These are phyloP conservation scores for Sicyos edulis DNA, from an alignment of 306 rosid genomes.

Conservation along the genomic window DNA sequence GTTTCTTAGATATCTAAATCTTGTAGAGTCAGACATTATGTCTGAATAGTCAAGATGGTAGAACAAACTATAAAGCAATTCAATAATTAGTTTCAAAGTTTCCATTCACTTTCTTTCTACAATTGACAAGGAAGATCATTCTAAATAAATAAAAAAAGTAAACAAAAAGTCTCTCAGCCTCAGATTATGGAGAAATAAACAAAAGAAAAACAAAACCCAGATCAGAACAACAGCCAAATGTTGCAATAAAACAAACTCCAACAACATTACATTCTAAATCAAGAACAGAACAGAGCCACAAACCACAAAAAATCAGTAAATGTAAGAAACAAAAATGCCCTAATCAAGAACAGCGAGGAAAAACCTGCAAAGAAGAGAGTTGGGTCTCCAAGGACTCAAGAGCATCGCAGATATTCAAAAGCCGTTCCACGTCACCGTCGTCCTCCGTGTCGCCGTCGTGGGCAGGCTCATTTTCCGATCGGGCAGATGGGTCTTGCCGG, in stretches of 20 bases:
- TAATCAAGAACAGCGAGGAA: neutral
- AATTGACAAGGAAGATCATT: neutral
- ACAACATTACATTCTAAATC: too few relatives aligned
- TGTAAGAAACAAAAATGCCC: neutral
- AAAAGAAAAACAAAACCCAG: neutral
- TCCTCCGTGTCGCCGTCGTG: slow-evolving; percentile 32
- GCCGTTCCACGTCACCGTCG: slow-evolving; percentile 45
- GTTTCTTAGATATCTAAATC: too few relatives aligned
- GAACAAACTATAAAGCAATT: neutral
- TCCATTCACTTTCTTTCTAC: neutral
- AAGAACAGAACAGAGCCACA: neutral
- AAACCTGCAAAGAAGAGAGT: slow-evolving; percentile 75
- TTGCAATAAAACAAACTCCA: neutral
- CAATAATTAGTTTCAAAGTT: neutral
- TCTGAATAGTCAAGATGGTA: too few relatives aligned
- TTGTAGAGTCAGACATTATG: too few relatives aligned
- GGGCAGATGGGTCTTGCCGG: slow-evolving; percentile 20
- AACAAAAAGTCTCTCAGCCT: neutral
- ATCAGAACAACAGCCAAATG: neutral
- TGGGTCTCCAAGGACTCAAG: slow-evolving; percentile 84
- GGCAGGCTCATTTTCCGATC: too few relatives aligned
- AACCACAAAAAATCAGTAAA: neutral
- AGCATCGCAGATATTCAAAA: slow-evolving; percentile 70
- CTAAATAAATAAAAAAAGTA: neutral
- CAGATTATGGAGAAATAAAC: neutral